Base-by-base conservation (phyloP, 805 yeast species). In the Nakazawaea ambrosiae region DNA sequence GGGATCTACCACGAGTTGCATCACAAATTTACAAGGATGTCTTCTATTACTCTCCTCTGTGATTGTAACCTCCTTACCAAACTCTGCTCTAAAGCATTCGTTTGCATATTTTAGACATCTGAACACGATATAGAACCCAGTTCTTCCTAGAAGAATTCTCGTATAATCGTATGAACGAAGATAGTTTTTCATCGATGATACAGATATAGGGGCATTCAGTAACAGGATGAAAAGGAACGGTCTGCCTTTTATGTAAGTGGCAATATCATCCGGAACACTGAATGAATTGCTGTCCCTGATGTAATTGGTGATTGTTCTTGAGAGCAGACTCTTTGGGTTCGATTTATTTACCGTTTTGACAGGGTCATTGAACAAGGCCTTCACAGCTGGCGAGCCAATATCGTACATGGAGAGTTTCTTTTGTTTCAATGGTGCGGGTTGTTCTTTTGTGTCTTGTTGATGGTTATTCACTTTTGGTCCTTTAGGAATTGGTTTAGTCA, bases 91-190 rank as follows among this genome's bases (percentile, higher is more conserved):
- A 48, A 70, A 81, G 46, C 86, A 81, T 23, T 65, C 55, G 43
- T 71, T 70, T 22, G 85, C 81, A 43, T 79, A 84, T 25, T 57
- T 57, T 11, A 68, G 55, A 14, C 70, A 65, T 47, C 77, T 76
- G 57, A 87, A 87, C 1, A 84, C 78, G 27, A 86, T 64, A 48
- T 71, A 86, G 47, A 81, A 80, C 0, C 96, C 96, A 1, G 68
- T 54, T 31, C 55, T 56, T 45, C 82, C 89, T 4, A 75, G 66
- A 34, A 81, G 52, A 2, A 86, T 74, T 38, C 83, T 64, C 0
- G 77, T 71, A 78, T 87, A 81, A 38, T 71, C 73, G 50, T 81
- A 81, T 33, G 67, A 70, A 28, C 68, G 68, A 23, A 86, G 60
- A 22, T 67, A 64, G 20, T 70, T 65, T 48, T 82, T 78, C 37